Evolutionary conservation across 176 grass and related monocot species (phyloP).

Genomic region (Eremochloa ophiuroides): DNA sequence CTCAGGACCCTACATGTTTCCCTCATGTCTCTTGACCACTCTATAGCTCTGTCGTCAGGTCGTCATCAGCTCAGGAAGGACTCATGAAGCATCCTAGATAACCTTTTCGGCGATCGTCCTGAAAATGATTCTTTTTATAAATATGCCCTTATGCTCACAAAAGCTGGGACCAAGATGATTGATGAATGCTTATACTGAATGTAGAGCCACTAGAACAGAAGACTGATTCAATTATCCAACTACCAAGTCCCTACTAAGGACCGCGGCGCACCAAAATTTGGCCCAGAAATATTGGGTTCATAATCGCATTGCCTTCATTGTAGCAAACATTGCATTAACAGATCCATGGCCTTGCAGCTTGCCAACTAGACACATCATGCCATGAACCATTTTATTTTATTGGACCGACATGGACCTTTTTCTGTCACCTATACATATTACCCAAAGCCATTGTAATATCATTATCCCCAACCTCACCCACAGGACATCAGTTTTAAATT

Average conservation of each 20-base stretch:
- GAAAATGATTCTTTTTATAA: slow-evolving; percentile 10
- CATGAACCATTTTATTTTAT: background rate
- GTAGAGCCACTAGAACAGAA: background rate
- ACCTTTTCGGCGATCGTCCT: background rate
- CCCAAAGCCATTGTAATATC: background rate
- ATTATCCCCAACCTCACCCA: background rate
- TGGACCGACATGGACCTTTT: background rate
- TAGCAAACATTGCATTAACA: slow-evolving; percentile 20
- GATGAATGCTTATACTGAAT: background rate
- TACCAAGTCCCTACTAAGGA: slow-evolving; percentile 12
- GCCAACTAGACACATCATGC: slow-evolving; percentile 4
- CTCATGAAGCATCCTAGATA: slow-evolving; percentile 19
- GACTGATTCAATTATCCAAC: background rate
- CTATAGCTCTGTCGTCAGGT: background rate
- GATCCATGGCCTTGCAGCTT: slow-evolving; percentile 9
- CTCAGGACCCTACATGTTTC: slow-evolving; percentile 24
- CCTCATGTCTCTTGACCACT: slow-evolving; percentile 20
- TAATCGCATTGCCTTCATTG: slow-evolving; percentile 8
- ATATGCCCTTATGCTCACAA: background rate
- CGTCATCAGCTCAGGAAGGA: slow-evolving; percentile 21
- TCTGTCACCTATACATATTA: slow-evolving; percentile 7
- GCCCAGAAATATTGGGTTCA: background rate
- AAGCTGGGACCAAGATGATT: background rate
- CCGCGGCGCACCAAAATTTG: slow-evolving; percentile 5
- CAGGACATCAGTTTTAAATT: background rate